Percentiles rank a stretch among this genome's conserved stretches.
Evolutionary conservation across 208 protist genomes (phyloP).

Genomic region (Phytomonas serpens): DNA sequence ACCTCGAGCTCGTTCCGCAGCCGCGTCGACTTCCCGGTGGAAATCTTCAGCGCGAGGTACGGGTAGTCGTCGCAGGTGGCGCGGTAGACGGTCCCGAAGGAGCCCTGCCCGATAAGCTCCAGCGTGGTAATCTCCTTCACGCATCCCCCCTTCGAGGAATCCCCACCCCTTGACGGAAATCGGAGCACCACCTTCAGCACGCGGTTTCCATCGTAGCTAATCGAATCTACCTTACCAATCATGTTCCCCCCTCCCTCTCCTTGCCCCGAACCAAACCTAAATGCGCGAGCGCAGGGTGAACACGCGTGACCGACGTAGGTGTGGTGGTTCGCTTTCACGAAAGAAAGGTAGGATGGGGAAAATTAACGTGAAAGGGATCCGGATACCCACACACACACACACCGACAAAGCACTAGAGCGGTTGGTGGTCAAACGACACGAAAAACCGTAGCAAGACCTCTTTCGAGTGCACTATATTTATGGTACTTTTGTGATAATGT

Average conservation of each 20-base stretch:
- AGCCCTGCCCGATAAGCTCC: slow-evolving; percentile 82
- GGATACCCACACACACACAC: slow-evolving; percentile 18
- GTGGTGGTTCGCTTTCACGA: no score
- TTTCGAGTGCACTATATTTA: no score
- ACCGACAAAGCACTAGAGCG: slow-evolving; percentile 10
- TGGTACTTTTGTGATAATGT: background rate
- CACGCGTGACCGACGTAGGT: no score
- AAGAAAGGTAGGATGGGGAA: no score
- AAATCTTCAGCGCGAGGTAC: slow-evolving; percentile 74
- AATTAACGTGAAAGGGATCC: background rate
- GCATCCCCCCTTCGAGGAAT: slow-evolving; percentile 14
- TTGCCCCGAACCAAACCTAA: background rate
- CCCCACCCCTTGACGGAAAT: slow-evolving; percentile 21
- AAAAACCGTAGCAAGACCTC: no score
- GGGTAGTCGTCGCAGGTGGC: slow-evolving; percentile 59
- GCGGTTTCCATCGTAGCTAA: slow-evolving; percentile 67
- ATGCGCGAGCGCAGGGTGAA: no score
- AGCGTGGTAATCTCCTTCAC: slow-evolving; percentile 43
- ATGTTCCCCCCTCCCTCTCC: slow-evolving; percentile 18
- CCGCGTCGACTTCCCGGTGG: slow-evolving; percentile 68
- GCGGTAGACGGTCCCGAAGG: slow-evolving; percentile 85
- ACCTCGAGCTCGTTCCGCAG: slow-evolving; percentile 78
- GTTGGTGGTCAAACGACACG: no score
- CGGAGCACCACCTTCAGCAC: slow-evolving; percentile 61
- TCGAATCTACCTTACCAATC: slow-evolving; percentile 68